Percentiles rank a stretch among this genome's conserved stretches.
Evolutionary conservation across 129 eudicot genomes (phyloP).

Genomic region (Ambrosia artemisiifolia): DNA sequence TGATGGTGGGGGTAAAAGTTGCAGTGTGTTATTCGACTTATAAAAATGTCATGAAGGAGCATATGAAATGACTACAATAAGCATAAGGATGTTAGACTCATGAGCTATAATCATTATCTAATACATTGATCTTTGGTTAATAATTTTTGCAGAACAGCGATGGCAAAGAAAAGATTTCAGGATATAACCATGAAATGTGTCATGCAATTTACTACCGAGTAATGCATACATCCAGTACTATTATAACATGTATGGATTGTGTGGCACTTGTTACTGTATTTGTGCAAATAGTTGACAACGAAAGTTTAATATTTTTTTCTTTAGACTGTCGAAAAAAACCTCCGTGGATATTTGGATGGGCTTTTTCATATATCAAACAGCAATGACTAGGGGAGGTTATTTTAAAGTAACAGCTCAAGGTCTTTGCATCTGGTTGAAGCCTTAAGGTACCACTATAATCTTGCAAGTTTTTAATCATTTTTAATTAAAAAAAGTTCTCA

Average conservation of each 20-base stretch:
- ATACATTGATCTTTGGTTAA: no score
- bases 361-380: constrained; percentile 93
- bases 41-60: not conserved
- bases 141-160: constrained; percentile 57
- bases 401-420: constrained; percentile 96
- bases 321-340: constrained; percentile 86
- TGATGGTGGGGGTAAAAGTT: no score
- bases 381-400: constrained; percentile 66
- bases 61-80: not conserved
- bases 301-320: not conserved
- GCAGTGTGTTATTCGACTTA: not conserved
- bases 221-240: not conserved
- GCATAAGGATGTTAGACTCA: not conserved
- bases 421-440: constrained; percentile 96
- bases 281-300: not conserved
- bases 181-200: constrained; percentile 21
- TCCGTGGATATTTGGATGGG: constrained; percentile 85
- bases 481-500: constrained; percentile 7
- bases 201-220: not conserved
- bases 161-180: constrained; percentile 81
- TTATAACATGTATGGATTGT: not conserved
- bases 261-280: not conserved
- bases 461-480: not conserved
- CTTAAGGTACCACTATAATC: constrained; percentile 56
- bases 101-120: no score